Evolutionary conservation across 129 eudicot species (phyloP), one percentile per base, ranked within the genome.

Genomic region (Pittosporum tobira): DNA sequence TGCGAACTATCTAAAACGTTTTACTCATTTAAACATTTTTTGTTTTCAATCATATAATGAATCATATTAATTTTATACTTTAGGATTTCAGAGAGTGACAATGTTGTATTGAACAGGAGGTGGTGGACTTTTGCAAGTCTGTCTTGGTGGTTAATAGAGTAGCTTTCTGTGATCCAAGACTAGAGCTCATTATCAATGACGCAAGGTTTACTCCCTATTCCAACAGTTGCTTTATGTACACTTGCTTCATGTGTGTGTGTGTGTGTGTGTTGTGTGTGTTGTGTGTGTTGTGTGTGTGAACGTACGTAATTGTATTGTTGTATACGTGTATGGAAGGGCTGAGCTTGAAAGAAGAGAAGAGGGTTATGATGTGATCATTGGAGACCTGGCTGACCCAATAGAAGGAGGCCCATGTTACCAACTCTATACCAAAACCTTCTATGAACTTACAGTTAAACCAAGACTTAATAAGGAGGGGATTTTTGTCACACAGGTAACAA

Each of bases 321-420:
- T 22, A 27, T 58, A 36, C 6, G 6, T 22, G 15, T 58, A 42
- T 22, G 31, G 52, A 57, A 89, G 97, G 88, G 78, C 75, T 75
- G 97, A 82, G 67, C 79, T 89, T 51, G 79, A 79, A 44, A 77
- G 74, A 25, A 82, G 93, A 60, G 81, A 73, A 59, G 97, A 89
- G 40, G 40, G 59, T 42, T 89, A 75, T 77, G 97, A 89, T 73
- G 78, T 89, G 64, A 89, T 89, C n/a, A 71, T 89, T 34, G 97
- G 97, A 42, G 97, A 89, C 69, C 66, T 89, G 68, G 93, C 97
- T 34, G 97, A 89, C 63, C 97, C 94, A n/a, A 77, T 88, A 42
- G 96, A 88, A 81, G 94, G 96, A 60, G 96, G 96, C 6, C 96
- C 97, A 37, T 89, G 97, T 59, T 89, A 89, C 66, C 79, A 89